Conservation (phyloP, 352 stramenopile genomes). For the Pythium sp. region DNA sequence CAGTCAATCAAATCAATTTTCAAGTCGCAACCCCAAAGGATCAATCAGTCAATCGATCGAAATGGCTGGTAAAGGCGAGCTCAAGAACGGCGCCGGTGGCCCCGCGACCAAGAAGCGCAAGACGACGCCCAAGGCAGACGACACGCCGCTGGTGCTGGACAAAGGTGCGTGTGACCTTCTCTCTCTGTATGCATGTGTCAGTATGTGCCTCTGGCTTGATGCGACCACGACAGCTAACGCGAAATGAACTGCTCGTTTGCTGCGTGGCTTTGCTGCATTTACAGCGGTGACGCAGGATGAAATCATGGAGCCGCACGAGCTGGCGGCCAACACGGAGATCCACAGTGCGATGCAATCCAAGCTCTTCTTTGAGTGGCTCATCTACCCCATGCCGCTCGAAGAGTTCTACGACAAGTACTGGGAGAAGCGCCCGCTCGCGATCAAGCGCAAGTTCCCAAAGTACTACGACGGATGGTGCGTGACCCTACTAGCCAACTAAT, state of each 20-base stretch:
- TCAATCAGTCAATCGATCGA: too few relatives aligned
- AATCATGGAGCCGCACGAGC: slow-evolving; percentile 51
- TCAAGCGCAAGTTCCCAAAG: slow-evolving; percentile 60
- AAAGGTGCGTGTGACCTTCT: slow-evolving; percentile 17
- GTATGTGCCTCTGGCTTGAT: not conserved
- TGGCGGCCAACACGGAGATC: slow-evolving; percentile 53
- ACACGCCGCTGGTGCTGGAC: slow-evolving; percentile 40
- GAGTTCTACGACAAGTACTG: slow-evolving; percentile 94
- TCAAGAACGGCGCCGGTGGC: slow-evolving; percentile 13
- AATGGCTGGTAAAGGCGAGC: slow-evolving; percentile 41
- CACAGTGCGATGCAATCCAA: slow-evolving; percentile 70
- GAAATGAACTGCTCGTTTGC: too few relatives aligned
- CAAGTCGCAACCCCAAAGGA: slow-evolving; percentile 1
- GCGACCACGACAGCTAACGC: too few relatives aligned
- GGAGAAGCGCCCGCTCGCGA: slow-evolving; percentile 89
- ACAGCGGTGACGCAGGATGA: slow-evolving; percentile 40
- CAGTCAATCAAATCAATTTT: not conserved
- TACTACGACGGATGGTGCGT: slow-evolving; percentile 80
- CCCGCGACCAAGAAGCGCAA: slow-evolving; percentile 56
- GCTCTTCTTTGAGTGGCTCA: slow-evolving; percentile 83
- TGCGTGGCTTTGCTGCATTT: not conserved
- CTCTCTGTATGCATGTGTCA: not conserved
- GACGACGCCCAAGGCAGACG: slow-evolving; percentile 26
- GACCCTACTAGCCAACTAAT: not conserved
- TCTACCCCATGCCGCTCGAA: slow-evolving; percentile 75